Conservation (phyloP, 108 stramenopile species). For the Cyclostephanos invisitatus region DNA sequence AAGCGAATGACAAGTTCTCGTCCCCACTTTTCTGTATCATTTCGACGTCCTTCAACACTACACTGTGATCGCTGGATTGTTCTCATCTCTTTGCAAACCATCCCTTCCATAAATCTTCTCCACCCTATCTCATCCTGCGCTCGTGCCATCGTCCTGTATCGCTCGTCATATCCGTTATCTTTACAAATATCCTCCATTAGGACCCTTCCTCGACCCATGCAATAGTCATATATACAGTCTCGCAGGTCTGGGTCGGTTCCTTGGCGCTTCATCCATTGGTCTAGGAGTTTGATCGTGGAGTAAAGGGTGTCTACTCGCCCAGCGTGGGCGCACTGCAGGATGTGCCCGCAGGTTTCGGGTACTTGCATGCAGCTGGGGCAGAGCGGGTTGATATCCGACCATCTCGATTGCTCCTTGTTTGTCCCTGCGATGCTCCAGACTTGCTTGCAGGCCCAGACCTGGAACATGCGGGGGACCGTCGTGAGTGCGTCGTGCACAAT, state of each 20-base stretch:
- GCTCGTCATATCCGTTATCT: no score
- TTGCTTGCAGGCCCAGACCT: conserved; percentile 18
- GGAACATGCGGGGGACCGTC: neutral
- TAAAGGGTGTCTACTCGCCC: neutral
- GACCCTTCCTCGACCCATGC: no score
- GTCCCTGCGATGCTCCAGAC: conserved; percentile 17
- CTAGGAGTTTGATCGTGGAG: neutral
- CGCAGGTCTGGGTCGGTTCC: neutral
- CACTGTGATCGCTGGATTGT: no score
- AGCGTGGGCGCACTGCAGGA: neutral
- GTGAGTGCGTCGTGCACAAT: conserved; percentile 1
- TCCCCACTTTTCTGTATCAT: no score
- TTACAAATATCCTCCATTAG: neutral
- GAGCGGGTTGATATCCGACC: neutral
- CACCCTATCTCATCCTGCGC: conserved; percentile 21
- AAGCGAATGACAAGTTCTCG: no score
- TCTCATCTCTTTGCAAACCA: no score
- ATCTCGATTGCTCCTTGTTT: neutral
- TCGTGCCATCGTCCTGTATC: neutral
- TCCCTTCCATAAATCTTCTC: conserved; percentile 10
- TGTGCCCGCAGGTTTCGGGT: conserved; percentile 3
- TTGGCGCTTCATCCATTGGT: no score
- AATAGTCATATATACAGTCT: neutral
- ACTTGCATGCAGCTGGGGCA: conserved; percentile 9
- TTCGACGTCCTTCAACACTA: no score